phyloP scores from a whole-genome alignment of 352 stramenopile genomes.

The Pythium phragmiticola region DNA sequence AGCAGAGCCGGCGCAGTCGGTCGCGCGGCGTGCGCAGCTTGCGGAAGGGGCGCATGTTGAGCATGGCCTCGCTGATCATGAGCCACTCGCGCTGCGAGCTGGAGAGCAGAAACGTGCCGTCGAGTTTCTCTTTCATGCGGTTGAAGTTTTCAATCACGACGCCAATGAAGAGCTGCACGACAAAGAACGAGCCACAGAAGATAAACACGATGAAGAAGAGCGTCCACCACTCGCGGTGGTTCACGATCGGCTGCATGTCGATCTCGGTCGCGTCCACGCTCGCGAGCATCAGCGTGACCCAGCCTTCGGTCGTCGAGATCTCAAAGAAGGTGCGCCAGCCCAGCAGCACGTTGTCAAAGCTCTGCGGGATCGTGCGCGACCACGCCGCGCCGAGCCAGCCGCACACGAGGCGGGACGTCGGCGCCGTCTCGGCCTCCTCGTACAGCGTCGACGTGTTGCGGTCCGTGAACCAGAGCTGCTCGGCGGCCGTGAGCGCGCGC shows the following conservation, averaged over 20 bases:
- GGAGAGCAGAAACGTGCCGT: constrained; percentile 69
- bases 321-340: constrained; percentile 80
- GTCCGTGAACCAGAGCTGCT: constrained; percentile 43
- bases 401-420: constrained; percentile 48
- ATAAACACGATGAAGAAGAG: constrained; percentile 90
- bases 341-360: constrained; percentile 76
- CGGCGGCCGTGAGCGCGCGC: constrained; percentile 37
- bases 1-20: constrained; percentile 36
- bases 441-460: constrained; percentile 17
- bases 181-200: constrained; percentile 86
- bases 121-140: constrained; percentile 62
- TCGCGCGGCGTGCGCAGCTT: constrained; percentile 48
- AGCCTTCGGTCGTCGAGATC: constrained; percentile 90
- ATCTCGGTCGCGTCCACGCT: constrained; percentile 79
- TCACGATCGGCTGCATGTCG: constrained; percentile 86
- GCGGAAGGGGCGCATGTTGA: constrained; percentile 39
- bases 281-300: constrained; percentile 86
- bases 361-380: constrained; percentile 54
- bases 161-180: constrained; percentile 91
- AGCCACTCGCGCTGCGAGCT: constrained; percentile 74
- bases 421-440: neutral
- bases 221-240: constrained; percentile 68
- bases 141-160: constrained; percentile 93
- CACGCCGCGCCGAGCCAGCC: constrained; percentile 38
- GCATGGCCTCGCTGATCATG: constrained; percentile 50